A percentile compares a stretch with the other conserved stretches of the same genome.
Evolutionary conservation across 2,329 filamentous ascomycete genomes (phyloP).

Genomic region (Neocucurbitaria cava): DNA sequence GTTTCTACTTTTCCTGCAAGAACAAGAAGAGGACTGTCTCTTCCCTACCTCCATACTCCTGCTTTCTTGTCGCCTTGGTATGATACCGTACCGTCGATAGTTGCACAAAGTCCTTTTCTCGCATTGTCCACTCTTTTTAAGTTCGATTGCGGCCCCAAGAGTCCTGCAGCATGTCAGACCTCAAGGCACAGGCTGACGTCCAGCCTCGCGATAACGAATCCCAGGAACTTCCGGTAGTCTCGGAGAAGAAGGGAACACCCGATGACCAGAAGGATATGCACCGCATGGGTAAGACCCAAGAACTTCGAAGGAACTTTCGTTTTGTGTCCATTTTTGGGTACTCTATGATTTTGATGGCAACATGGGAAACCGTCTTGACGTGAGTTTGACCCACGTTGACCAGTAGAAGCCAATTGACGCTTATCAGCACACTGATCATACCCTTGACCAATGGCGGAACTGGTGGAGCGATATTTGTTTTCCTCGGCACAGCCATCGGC

Average conservation of each 20-base stretch:
- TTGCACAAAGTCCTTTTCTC: background rate
- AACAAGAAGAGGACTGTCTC: background rate
- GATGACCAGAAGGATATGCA: slow-evolving; percentile 34
- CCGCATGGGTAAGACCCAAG: slow-evolving; percentile 38
- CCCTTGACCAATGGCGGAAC: slow-evolving; percentile 36
- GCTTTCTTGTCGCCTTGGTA: background rate
- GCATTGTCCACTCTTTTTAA: background rate
- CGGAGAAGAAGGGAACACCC: slow-evolving; percentile 28
- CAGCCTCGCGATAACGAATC: slow-evolving; percentile 14
- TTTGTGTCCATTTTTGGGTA: slow-evolving; percentile 38
- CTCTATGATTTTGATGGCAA: slow-evolving; percentile 35
- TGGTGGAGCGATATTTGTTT: slow-evolving; percentile 33
- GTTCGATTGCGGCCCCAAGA: background rate
- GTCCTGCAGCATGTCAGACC: slow-evolving; percentile 1
- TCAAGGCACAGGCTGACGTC: slow-evolving; percentile 5
- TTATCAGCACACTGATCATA: slow-evolving; percentile 21
- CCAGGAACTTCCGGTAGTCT: slow-evolving; percentile 10
- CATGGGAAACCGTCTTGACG: slow-evolving; percentile 34
- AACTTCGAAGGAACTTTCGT: slow-evolving; percentile 34
- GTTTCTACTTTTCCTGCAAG: background rate
- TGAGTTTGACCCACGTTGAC: background rate
- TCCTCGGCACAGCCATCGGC: slow-evolving; percentile 28
- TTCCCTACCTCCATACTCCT: background rate
- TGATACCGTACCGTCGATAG: background rate
- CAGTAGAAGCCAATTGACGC: background rate